Conservation (phyloP, 257 asterid species). For the Vinca minor region DNA sequence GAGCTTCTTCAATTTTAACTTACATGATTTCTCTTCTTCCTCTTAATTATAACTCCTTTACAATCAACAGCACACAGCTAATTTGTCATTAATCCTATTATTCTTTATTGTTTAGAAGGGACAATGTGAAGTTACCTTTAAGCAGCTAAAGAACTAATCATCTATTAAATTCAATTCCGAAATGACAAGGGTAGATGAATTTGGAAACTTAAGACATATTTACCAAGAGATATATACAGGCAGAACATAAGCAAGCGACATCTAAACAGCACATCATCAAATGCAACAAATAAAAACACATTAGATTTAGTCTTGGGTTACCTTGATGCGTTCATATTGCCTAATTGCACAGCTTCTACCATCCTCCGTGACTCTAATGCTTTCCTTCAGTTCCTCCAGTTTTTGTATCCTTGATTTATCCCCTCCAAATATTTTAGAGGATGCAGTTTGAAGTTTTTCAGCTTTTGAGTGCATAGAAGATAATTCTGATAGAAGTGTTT, state of each 20-base stretch:
- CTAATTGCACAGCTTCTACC: constrained; percentile 70
- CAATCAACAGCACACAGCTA: too few relatives aligned
- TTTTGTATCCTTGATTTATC: constrained; percentile 70
- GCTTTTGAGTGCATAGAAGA: constrained; percentile 71
- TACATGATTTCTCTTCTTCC: too few relatives aligned
- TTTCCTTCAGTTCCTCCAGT: constrained; percentile 63
- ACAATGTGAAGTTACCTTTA: too few relatives aligned
- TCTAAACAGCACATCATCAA: neutral
- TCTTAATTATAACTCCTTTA: too few relatives aligned
- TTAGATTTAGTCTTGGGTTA: too few relatives aligned
- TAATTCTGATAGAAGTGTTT: constrained; percentile 84
- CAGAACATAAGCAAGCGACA: neutral
- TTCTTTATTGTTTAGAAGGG: too few relatives aligned
- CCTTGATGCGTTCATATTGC: constrained; percentile 92
- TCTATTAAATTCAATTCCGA: too few relatives aligned
- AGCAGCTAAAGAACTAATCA: too few relatives aligned
- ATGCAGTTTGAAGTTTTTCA: constrained; percentile 70
- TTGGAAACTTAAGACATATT: too few relatives aligned
- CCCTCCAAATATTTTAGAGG: constrained; percentile 79
- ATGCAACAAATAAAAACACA: constrained; percentile 18
- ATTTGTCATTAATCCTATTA: too few relatives aligned
- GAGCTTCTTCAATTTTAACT: too few relatives aligned
- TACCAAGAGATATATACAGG: neutral
- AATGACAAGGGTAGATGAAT: too few relatives aligned
- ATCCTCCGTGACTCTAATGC: constrained; percentile 80